phyloP scores from a whole-genome alignment of 352 stramenopile genomes.

The Globisporangium barbulae region DNA sequence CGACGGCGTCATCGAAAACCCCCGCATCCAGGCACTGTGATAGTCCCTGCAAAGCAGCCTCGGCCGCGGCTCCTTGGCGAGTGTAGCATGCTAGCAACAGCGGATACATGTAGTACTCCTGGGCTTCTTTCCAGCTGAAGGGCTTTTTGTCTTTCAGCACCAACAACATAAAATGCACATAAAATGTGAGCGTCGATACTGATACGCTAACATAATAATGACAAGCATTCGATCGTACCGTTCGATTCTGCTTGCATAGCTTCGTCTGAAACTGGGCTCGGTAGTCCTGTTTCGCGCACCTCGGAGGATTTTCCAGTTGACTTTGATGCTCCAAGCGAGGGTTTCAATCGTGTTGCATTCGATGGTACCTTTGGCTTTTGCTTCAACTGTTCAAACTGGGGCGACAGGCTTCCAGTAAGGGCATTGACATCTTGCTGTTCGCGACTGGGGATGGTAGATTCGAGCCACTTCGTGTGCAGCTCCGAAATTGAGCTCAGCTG shows the following conservation, averaged over 20 bases:
- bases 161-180: background rate
- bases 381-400: background rate
- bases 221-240: background rate
- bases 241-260: background rate
- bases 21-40: constrained; percentile 60
- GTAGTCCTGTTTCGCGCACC: constrained; percentile 7
- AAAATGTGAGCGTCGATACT: background rate
- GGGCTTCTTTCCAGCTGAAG: constrained; percentile 15
- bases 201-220: background rate
- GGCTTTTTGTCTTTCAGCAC: background rate
- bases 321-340: background rate
- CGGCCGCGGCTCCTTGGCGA: constrained; percentile 56
- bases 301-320: constrained; percentile 6
- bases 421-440: background rate
- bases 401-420: background rate
- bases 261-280: background rate
- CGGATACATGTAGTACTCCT: constrained; percentile 77
- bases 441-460: constrained; percentile 16
- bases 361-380: background rate
- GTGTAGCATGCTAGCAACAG: constrained; percentile 77
- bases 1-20: constrained; percentile 38
- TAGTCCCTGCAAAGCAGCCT: constrained; percentile 43
- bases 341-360: background rate
- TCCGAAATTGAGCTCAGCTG: constrained; percentile 35
- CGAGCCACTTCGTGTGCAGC: constrained; percentile 41